These are phyloP conservation scores for Decorospora gaudefroyi DNA, from an alignment of 2,329 filamentous ascomycete genomes.

Conservation along the genomic window DNA sequence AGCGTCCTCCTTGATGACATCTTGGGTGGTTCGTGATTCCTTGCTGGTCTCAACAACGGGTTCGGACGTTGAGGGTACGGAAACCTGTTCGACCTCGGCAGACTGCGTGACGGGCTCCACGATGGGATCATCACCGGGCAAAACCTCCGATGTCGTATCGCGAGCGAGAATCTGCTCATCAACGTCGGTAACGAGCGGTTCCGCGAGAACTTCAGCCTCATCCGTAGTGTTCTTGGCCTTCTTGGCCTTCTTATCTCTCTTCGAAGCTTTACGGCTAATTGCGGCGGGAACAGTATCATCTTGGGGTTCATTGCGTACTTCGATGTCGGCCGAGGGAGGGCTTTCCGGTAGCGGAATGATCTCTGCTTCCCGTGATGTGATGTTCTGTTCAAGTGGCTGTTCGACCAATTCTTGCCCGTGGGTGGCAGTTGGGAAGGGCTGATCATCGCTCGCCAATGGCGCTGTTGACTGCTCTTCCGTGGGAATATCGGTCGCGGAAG, in stretches of 20 bases:
- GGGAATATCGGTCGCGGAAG: neutral
- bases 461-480: neutral
- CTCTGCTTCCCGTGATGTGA: neutral
- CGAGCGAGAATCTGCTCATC: neutral
- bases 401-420: neutral
- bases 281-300: conserved; percentile 9
- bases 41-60: conserved; percentile 8
- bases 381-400: neutral
- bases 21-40: conserved; percentile 6
- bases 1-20: conserved; percentile 12
- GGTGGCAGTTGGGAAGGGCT: neutral
- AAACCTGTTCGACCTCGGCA: conserved; percentile 10
- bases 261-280: conserved; percentile 30
- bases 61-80: conserved; percentile 2
- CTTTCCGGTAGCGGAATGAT: conserved; percentile 1
- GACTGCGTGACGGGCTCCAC: neutral
- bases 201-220: neutral
- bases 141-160: neutral
- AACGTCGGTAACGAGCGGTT: neutral
- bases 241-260: conserved; percentile 45
- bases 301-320: neutral
- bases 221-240: conserved; percentile 26
- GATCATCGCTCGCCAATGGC: neutral
- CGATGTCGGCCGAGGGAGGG: neutral
- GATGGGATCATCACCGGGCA: neutral